Conservation (phyloP, 2,329 filamentous ascomycete genomes). For the Penicillium psychrosexuale region DNA sequence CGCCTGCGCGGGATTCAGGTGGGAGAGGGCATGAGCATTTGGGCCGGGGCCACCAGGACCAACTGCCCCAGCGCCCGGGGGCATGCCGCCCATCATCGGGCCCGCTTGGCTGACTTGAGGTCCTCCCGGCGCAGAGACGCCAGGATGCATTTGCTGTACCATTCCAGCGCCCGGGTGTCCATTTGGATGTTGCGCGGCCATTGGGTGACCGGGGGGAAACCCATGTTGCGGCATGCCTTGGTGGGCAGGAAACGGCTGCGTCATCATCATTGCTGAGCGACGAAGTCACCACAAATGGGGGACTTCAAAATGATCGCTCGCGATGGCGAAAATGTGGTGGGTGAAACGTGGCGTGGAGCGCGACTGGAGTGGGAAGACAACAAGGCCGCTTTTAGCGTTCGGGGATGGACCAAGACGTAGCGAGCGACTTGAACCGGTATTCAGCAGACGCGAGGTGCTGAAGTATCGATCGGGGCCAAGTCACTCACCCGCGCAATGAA, state of each 20-base stretch:
- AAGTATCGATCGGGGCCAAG: constrained; percentile 35
- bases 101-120: constrained; percentile 60
- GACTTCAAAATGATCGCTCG: constrained; percentile 21
- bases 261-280: constrained; percentile 52
- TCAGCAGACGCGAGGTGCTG: constrained; percentile 28
- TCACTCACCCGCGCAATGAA: constrained; percentile 26
- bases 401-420: constrained; percentile 36
- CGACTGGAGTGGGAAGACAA: constrained; percentile 22
- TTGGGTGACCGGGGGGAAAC: constrained; percentile 59
- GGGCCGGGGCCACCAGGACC: constrained; percentile 50
- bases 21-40: constrained; percentile 59
- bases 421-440: constrained; percentile 32
- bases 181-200: constrained; percentile 57
- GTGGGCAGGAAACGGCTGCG: constrained; percentile 57
- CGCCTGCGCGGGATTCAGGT: constrained; percentile 55
- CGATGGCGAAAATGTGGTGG: constrained; percentile 13
- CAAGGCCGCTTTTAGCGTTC: constrained; percentile 33
- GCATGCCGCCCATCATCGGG: constrained; percentile 64
- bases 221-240: constrained; percentile 59
- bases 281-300: constrained; percentile 35
- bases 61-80: constrained; percentile 54
- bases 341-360: constrained; percentile 19
- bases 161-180: constrained; percentile 51
- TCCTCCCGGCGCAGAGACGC: constrained; percentile 57
- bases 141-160: constrained; percentile 59